Percentiles rank a stretch among this genome's conserved stretches.
These are phyloP conservation scores for Solanum etuberosum DNA, from an alignment of 257 asterid genomes.

Conservation along the genomic window DNA sequence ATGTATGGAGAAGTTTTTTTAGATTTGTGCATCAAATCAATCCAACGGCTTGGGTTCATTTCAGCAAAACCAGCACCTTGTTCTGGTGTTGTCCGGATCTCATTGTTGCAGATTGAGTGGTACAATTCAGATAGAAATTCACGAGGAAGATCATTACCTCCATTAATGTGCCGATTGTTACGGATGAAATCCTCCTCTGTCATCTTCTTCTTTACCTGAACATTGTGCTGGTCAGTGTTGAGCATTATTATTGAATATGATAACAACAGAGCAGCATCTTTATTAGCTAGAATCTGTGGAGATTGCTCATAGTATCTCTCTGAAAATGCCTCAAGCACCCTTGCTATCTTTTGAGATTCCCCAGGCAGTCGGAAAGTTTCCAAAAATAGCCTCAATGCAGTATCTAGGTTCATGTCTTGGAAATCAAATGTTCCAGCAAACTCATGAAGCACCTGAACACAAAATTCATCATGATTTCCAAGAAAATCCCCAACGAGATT, in stretches of 20 bases:
- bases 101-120: slow-evolving; percentile 82
- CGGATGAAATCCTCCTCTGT: slow-evolving; percentile 93
- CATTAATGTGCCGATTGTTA: slow-evolving; percentile 86
- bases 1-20: slow-evolving; percentile 65
- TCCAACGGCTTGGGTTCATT: slow-evolving; percentile 96
- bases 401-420: slow-evolving; percentile 90
- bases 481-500: slow-evolving; percentile 97
- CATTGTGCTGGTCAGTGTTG: slow-evolving; percentile 90
- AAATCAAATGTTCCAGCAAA: slow-evolving; percentile 92
- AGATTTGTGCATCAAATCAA: slow-evolving; percentile 86
- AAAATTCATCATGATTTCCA: slow-evolving; percentile 95
- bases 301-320: slow-evolving; percentile 95
- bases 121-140: slow-evolving; percentile 81
- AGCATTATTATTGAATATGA: slow-evolving; percentile 91
- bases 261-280: slow-evolving; percentile 84
- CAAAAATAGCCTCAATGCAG: slow-evolving; percentile 80
- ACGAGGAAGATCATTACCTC: slow-evolving; percentile 88
- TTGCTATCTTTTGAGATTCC: slow-evolving; percentile 96
- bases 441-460: slow-evolving; percentile 95
- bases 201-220: slow-evolving; percentile 95
- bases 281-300: slow-evolving; percentile 72
- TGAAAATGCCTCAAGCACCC: slow-evolving; percentile 96
- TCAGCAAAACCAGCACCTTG: slow-evolving; percentile 88
- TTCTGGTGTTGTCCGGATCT: slow-evolving; percentile 91
- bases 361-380: slow-evolving; percentile 96